Evolutionary conservation across 352 stramenopile genomes (phyloP), one percentile per base, ranked within the genome.

Genomic region (Globisporangium nagaii): DNA sequence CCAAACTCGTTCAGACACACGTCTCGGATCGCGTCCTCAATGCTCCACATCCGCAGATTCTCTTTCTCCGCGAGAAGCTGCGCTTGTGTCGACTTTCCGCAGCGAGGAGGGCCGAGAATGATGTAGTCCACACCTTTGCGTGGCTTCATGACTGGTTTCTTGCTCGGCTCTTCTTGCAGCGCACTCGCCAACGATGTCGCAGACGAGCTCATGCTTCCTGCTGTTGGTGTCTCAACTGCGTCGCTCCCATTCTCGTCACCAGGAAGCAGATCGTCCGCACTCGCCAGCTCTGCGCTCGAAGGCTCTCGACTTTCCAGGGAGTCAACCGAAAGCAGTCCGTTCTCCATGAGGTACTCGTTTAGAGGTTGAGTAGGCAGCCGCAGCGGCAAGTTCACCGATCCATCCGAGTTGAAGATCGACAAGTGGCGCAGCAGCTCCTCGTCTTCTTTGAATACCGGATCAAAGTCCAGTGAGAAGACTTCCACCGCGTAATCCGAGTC

Each of bases 401-500:
- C 84, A 28, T 92, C 75, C 5, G 73, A 56, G 34, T 62, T 71
- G 46, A 91, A 98, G 0, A 52, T 75, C 7, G 53, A 43, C 9
- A 89, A 45, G 25, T 66, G 66, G 0, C 71, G 71, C 3, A 98
- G 62, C 8, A 96, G 59, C 12, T 79, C 70, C 57, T 98, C 93
- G 39, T 98, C 93, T 50, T 86, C 60, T 5, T 83, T 73, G 64
- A 96, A 97, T 1, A 66, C 45, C 3, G 46, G 30, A 49, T 97
- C 90, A 66, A 96, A 97, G 49, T 97, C 90, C 12, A 97, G 52
- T 9, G 83, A 96, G 49, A 93, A 97, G 8, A 98, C 80, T 60
- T 98, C 93, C 5, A 98, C 69, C 0, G 79, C 52, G 36, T 93
- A 94, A 25, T 96, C 77, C 7, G 84, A 92, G 31, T 95, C 77